A percentile compares a stretch with the other conserved stretches of the same genome.
Conservation (phyloP, 805 yeast genomes). For the Schwanniomyces sp. region DNA sequence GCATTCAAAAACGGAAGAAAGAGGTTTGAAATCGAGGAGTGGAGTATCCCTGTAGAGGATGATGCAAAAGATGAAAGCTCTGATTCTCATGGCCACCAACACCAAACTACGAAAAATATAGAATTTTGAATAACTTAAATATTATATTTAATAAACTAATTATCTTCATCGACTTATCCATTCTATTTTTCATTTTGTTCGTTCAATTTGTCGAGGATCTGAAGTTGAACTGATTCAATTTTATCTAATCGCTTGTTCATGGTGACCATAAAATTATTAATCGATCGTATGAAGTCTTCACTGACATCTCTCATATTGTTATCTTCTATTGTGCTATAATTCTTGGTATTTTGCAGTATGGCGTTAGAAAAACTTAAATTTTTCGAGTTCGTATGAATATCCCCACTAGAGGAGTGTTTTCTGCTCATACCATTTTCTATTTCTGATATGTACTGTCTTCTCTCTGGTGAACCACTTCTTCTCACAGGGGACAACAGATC, state of each 20-base stretch:
- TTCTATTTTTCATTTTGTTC: neutral
- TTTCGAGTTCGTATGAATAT: slow-evolving; percentile 1
- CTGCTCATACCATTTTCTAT: slow-evolving; percentile 18
- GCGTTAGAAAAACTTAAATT: slow-evolving; percentile 5
- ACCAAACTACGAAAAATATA: slow-evolving; percentile 32
- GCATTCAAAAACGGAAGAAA: slow-evolving; percentile 84
- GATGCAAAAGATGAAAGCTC: slow-evolving; percentile 34
- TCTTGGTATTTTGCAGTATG: neutral
- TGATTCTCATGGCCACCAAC: slow-evolving; percentile 2
- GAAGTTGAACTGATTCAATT: slow-evolving; percentile 12
- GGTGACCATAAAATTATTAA: neutral
- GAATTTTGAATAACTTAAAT: slow-evolving; percentile 23
- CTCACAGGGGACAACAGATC: slow-evolving; percentile 20
- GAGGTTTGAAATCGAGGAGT: slow-evolving; percentile 83
- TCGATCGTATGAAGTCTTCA: neutral
- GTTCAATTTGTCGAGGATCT: slow-evolving; percentile 1
- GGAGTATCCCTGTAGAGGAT: slow-evolving; percentile 98
- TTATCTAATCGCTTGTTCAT: slow-evolving; percentile 17
- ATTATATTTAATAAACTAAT: neutral
- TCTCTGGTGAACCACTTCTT: slow-evolving; percentile 35
- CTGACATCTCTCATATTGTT: neutral
- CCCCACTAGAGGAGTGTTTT: slow-evolving; percentile 20
- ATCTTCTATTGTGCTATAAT: neutral
- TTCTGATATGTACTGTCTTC: slow-evolving; percentile 28
- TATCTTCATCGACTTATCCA: neutral